These are phyloP conservation scores for Cornus kousa DNA, from an alignment of 148 eudicot species.

Conservation along the genomic window DNA sequence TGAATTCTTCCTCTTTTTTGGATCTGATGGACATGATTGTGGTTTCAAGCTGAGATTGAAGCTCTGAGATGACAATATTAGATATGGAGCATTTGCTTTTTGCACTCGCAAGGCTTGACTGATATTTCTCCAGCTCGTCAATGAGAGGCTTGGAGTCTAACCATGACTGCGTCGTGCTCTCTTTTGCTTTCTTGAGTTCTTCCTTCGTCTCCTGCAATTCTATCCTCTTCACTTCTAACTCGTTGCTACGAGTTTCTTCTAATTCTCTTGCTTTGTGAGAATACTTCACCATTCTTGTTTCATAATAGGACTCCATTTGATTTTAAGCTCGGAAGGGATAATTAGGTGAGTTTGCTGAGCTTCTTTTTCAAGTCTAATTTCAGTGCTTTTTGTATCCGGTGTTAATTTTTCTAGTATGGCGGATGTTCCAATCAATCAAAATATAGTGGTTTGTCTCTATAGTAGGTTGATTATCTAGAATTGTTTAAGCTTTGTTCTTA, in stretches of 20 bases:
- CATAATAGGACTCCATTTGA: background rate
- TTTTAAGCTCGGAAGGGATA: background rate
- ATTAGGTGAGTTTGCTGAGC: background rate
- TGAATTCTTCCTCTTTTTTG: conserved; percentile 27
- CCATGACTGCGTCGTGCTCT: conserved; percentile 24
- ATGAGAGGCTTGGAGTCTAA: conserved; percentile 29
- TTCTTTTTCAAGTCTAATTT: background rate
- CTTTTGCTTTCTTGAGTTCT: conserved; percentile 24
- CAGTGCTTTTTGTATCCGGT: too few species aligned
- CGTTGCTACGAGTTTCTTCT: background rate
- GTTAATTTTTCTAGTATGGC: background rate
- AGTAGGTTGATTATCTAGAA: background rate
- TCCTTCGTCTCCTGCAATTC: conserved; percentile 18
- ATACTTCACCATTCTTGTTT: conserved; percentile 2
- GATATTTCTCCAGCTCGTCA: conserved; percentile 32
- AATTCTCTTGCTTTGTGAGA: background rate
- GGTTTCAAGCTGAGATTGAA: conserved; percentile 26
- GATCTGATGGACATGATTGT: conserved; percentile 14
- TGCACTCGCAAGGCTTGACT: conserved; percentile 16
- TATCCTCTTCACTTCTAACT: conserved; percentile 5
- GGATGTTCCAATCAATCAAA: background rate
- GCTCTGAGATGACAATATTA: conserved; percentile 9
- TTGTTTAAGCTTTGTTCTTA: background rate
- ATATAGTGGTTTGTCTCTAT: background rate
- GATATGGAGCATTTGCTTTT: conserved; percentile 12